Conservation (phyloP, 106 monocot genomes). For the Hemerocallis citrina region DNA sequence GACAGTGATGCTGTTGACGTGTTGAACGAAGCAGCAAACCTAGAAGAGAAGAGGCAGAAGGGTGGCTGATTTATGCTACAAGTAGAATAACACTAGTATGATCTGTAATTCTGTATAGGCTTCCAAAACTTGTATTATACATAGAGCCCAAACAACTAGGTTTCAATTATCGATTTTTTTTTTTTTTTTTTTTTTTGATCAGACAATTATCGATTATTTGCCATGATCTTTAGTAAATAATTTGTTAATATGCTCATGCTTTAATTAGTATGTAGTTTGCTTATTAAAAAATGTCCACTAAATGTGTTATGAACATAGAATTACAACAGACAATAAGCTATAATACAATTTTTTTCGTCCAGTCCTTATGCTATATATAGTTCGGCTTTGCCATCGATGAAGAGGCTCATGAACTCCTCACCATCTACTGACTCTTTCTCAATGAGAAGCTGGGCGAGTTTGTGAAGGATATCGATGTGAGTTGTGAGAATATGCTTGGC, state of each 20-base stretch:
- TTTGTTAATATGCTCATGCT: no score
- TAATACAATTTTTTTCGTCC: background rate
- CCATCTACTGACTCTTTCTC: slow-evolving; percentile 95
- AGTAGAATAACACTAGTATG: no score
- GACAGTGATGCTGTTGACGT: slow-evolving; percentile 18
- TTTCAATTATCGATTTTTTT: no score
- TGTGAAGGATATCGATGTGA: slow-evolving; percentile 93
- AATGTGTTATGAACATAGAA: slow-evolving; percentile 12
- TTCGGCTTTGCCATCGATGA: slow-evolving; percentile 98
- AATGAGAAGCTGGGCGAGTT: slow-evolving; percentile 88
- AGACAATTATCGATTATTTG: no score
- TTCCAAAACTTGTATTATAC: no score
- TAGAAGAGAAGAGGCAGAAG: slow-evolving; percentile 24
- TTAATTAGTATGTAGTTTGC: background rate
- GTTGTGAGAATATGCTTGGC: slow-evolving; percentile 68
- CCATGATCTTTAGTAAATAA: no score
- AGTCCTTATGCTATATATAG: slow-evolving; percentile 50
- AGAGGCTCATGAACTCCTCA: slow-evolving; percentile 99
- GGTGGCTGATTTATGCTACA: no score
- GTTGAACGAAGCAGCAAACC: slow-evolving; percentile 17
- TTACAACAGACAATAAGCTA: slow-evolving; percentile 5
- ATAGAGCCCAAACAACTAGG: no score
- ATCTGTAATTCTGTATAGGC: no score
- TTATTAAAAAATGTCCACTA: background rate
- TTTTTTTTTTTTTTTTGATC: no score